Conservation (phyloP, 2,329 filamentous ascomycete species). For the Coniella lustricola region DNA sequence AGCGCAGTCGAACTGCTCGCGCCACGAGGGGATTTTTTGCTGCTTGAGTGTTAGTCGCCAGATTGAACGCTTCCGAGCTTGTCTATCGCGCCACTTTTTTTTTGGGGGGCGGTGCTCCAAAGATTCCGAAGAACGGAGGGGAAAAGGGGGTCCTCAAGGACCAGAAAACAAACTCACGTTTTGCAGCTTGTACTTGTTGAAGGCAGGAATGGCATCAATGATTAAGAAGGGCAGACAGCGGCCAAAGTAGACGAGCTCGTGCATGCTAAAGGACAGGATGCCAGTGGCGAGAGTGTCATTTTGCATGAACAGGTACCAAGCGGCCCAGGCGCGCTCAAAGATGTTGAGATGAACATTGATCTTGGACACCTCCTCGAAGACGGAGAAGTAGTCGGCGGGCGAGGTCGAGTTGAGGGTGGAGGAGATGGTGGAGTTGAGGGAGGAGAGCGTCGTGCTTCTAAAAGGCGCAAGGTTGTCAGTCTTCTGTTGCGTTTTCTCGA, state of each 20-base stretch:
- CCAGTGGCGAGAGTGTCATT: constrained; percentile 95
- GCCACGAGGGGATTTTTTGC: constrained; percentile 82
- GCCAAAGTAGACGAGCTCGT: constrained; percentile 93
- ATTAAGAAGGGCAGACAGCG: constrained; percentile 86
- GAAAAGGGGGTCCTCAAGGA: constrained; percentile 1
- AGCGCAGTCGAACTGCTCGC: constrained; percentile 92
- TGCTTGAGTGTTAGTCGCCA: too few species aligned
- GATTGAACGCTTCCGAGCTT: constrained; percentile 18
- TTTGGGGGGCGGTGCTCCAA: background rate
- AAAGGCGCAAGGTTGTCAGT: background rate
- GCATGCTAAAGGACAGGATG: constrained; percentile 94
- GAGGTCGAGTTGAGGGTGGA: constrained; percentile 38
- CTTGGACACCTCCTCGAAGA: constrained; percentile 58
- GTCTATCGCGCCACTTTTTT: background rate
- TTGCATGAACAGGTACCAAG: constrained; percentile 97
- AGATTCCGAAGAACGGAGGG: too few species aligned
- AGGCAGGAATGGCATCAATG: constrained; percentile 78
- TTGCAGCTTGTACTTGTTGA: constrained; percentile 94
- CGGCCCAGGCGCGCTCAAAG: constrained; percentile 82
- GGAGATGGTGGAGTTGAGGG: constrained; percentile 44
- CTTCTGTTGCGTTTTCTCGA: too few species aligned
- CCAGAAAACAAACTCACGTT: constrained; percentile 45
- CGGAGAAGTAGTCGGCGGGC: constrained; percentile 42
- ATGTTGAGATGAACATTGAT: constrained; percentile 83
- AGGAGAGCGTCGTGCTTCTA: constrained; percentile 18